Percentiles rank a stretch among this genome's conserved stretches.
These are phyloP conservation scores for Colletotrichum sojae DNA, from an alignment of 2,329 filamentous ascomycete species.

Conservation along the genomic window DNA sequence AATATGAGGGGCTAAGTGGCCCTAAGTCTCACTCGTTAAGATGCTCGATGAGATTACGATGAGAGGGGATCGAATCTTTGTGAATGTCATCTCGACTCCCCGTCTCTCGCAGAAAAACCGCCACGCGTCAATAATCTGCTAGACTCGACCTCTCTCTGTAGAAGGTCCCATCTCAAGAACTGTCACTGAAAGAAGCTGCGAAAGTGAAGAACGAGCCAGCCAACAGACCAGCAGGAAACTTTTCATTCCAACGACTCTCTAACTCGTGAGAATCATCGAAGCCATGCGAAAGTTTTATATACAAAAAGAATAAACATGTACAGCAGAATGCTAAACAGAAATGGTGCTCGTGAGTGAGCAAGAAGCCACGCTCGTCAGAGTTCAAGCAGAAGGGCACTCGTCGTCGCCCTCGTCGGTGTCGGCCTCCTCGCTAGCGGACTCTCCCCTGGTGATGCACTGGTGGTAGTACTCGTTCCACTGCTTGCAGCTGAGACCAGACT, in stretches of 20 bases:
- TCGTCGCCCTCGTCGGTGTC: neutral
- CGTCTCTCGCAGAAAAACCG: too few relatives aligned
- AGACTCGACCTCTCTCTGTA: too few relatives aligned
- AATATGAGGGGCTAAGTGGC: too few relatives aligned
- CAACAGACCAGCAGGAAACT: neutral
- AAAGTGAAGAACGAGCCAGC: neutral
- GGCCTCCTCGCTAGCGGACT: neutral
- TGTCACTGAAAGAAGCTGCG: neutral
- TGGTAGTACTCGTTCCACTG: conserved; percentile 47
- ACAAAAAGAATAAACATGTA: conserved; percentile 19
- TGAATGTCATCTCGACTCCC: too few relatives aligned
- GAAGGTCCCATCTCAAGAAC: too few relatives aligned
- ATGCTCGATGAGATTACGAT: too few relatives aligned
- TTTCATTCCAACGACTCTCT: neutral
- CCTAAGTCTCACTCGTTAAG: too few relatives aligned
- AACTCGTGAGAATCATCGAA: neutral
- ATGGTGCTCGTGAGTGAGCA: neutral
- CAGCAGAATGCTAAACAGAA: conserved; percentile 17
- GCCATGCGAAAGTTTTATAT: conserved; percentile 11
- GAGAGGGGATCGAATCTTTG: too few relatives aligned
- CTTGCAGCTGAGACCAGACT: conserved; percentile 45
- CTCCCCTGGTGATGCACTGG: conserved; percentile 51
- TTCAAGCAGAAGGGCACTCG: neutral
- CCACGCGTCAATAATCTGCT: too few relatives aligned
- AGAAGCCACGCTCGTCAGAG: neutral